These are phyloP conservation scores for Aspergillus unguis DNA, from an alignment of 2,329 filamentous ascomycete species.

Conservation along the genomic window DNA sequence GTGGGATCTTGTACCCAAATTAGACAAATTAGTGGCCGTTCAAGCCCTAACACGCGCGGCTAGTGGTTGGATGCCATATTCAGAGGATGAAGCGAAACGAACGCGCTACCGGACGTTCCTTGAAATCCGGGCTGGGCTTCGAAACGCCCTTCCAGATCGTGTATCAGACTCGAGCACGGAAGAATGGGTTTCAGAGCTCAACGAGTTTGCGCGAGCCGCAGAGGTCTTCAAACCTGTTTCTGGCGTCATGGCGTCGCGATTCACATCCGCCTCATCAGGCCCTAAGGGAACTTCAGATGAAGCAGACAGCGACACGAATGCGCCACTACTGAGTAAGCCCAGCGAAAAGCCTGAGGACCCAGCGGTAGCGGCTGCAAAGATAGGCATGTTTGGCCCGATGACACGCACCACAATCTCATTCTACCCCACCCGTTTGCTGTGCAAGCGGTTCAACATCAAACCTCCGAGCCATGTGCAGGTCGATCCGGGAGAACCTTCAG, in stretches of 20 bases:
- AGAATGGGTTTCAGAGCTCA: conserved; percentile 76
- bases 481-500: conserved; percentile 43
- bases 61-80: conserved; percentile 75
- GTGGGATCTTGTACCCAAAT: conserved; percentile 57
- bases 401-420: conserved; percentile 72
- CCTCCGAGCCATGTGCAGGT: conserved; percentile 66
- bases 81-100: conserved; percentile 75
- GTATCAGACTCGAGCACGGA: conserved; percentile 54
- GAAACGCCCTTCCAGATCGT: conserved; percentile 57
- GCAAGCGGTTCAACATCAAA: conserved; percentile 89
- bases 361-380: conserved; percentile 77
- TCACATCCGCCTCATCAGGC: conserved; percentile 61
- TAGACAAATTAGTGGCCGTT: conserved; percentile 65
- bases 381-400: conserved; percentile 91
- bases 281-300: conserved; percentile 40
- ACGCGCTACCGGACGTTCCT: conserved; percentile 78
- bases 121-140: conserved; percentile 67
- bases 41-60: conserved; percentile 65
- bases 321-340: conserved; percentile 47
- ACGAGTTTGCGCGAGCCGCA: conserved; percentile 71
- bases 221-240: conserved; percentile 88
- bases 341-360: conserved; percentile 65
- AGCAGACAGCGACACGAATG: conserved; percentile 23
- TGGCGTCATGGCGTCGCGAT: conserved; percentile 87
- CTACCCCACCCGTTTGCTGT: conserved; percentile 78